Conservation (phyloP, 768 basidiomycete species). For the Mycena indigotica region DNA sequence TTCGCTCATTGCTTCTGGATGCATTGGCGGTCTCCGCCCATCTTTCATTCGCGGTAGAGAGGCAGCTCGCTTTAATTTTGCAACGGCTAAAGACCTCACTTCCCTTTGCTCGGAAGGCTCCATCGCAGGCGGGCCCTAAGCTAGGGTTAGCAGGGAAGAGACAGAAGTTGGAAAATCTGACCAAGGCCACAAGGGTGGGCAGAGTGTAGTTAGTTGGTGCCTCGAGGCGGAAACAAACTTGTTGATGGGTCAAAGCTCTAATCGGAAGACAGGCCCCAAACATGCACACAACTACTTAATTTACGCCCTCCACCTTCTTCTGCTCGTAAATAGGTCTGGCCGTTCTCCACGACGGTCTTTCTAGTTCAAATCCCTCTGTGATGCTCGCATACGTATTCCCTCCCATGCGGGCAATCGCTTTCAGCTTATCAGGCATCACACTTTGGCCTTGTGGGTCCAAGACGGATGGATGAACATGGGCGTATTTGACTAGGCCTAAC, state of each 20-base stretch:
- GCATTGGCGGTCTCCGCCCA: conserved; percentile 86
- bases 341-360: conserved; percentile 40
- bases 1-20: conserved; percentile 79
- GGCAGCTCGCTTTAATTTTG: conserved; percentile 88
- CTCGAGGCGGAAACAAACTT: background rate
- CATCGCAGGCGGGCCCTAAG: conserved; percentile 29
- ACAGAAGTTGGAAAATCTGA: background rate
- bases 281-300: too few relatives aligned
- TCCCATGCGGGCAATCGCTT: conserved; percentile 56
- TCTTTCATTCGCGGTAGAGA: conserved; percentile 91
- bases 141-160: background rate
- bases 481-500: conserved; percentile 55
- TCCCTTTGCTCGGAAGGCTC: conserved; percentile 58
- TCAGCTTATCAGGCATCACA: conserved; percentile 52
- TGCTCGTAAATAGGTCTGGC: conserved; percentile 30
- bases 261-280: too few relatives aligned
- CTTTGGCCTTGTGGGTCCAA: conserved; percentile 41
- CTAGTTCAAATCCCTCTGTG: conserved; percentile 49
- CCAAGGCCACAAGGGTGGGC: background rate
- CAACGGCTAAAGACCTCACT: conserved; percentile 85
- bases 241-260: background rate
- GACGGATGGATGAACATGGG: conserved; percentile 54
- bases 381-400: conserved; percentile 54
- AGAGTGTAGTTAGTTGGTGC: background rate
- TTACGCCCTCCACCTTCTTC: conserved; percentile 12